Base-by-base conservation (phyloP, 768 basidiomycete species). In the Russula virescens region DNA sequence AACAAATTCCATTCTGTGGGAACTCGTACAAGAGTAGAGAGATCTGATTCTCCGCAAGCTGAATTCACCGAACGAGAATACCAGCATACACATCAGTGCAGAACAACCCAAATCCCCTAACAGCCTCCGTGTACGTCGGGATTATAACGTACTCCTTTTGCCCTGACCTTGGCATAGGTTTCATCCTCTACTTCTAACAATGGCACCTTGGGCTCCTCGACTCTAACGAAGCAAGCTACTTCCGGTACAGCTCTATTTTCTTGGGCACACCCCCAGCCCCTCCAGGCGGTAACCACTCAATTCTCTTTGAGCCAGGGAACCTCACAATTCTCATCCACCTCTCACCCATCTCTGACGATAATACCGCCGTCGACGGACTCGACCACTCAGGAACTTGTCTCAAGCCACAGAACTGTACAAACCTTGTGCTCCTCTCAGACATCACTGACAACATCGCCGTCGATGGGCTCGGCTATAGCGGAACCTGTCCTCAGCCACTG, bases 21-120 rank as follows among this genome's bases (percentile, higher is more conserved):
- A 34, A 23, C 6, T 28, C 23, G 16, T 62, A 14, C 19, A 56
- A n/a, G 57, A 59, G 16, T 63, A 51, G 62, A 54, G 10, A 48
- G 38, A 63, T 23, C 34, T 47, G 19, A 26, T 63, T 31, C 62
- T 11, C 34, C n/a, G 13, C 9, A 3, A 21, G n/a, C 28, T 63
- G 57, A 11, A 28, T 4, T 53, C 25, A 8, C 3, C 3, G 31
- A 4, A 4, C 16, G 28, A 34, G 11, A n/a, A 54, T 43, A 25
- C 28, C 21, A 43, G 5, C 18, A 21, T 63, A 59, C 38, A 21
- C 23, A 63, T 63, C 9, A 13, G 28, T 26, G 43, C 46, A 11
- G 21, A 25, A 18, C 50, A 28, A 9, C 19, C 51, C 18, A 18
- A 34, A 11, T 8, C 26, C 0, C 14, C 21, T 21, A 10, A 5